Evolutionary conservation across 1,284 basidiomycete genomes (phyloP), one percentile per base, ranked within the genome.

Genomic region (Lignosus rhinocerotis): DNA sequence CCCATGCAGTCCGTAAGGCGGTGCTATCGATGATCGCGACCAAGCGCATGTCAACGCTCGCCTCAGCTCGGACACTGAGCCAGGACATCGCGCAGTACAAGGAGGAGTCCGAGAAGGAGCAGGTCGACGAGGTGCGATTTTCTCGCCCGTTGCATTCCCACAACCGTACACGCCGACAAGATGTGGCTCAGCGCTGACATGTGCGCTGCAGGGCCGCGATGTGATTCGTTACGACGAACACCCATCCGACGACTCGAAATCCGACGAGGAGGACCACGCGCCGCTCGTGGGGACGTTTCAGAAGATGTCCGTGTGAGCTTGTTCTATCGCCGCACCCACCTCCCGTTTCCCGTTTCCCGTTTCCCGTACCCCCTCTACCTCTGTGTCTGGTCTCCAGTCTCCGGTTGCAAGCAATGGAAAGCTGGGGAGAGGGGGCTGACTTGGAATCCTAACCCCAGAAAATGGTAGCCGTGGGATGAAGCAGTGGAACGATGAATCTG

Each of bases 11-110:
- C 90, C 86, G 90, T 65, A 93, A 92, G 69, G 93, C 92, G 7
- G 90, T 93, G 9, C 81, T 89, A 69, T 86, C 90, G 50, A 93
- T 95, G 80, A 88, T 89, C 72, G 92, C 93, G 25, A 84, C 93
- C 73, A 88, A 87, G 70, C 81, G 92, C 63, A 87, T 94, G 86
- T 82, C 85, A 45, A 77, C 77, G 45, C 78, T 85, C 54, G 81
- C 76, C 2, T 75, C 77, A 33, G 80, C 82, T 11, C 78, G 80
- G 55, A 74, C 78, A 65, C 73, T 94, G 57, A 80, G 83, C 42
- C 79, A 83, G 46, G 83, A 92, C 53, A 75, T 96, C 39, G 77
- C 79, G 66, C 76, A 86, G 70, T 88, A 84, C 76, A 94, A 94
- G 76, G 83, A 87, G 68, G 93, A 94, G 72, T 91, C 91, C 6